Evolutionary conservation across 495 filamentous ascomycete genomes (phyloP), one percentile per base, ranked within the genome.

Genomic region (Xylaria telfairii): DNA sequence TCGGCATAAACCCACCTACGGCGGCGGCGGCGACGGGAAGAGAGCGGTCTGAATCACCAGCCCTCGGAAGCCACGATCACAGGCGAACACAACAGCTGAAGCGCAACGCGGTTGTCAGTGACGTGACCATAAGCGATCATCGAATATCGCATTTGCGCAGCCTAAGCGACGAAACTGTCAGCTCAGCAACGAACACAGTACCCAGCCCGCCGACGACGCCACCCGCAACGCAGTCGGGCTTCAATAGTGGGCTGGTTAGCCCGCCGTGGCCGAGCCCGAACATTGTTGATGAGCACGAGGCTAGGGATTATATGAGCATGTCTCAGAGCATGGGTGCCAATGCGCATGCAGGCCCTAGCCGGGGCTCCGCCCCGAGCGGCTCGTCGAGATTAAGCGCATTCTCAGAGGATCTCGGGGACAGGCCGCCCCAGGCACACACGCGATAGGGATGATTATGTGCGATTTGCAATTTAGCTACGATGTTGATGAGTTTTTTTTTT

Each of bases 121-220:
- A 79, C 65, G 61, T 86, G n/a, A 83, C 81, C 62, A 56, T 86
- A 41, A 83, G 78, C 69, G 83, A 84, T 51, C 73, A 75, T 3
- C 82, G 85, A 32, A 65, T 73, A 9, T 74, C 80, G 2, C 85
- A 87, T 65, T 73, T 86, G n/a, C 75, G 85, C 0, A 81, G 84
- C 28, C 80, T 83, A 39, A 83, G 81, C 74, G 83, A 84, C 60
- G 77, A 78, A 4, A 84, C 79, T 30, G 81, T 85, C 26, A 80
- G 73, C 69, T 83, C 83, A 1, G 71, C 75, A 0, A 69, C 72
- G 7, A 62, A 42, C 44, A 70, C 73, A 6, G 66, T 30, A 8
- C 67, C 71, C 39, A 64, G 68, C 28, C 60, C 69, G 46, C 49
- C 67, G 42, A 70, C 66, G 17, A 66, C 73, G 17, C 49, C 71